Percentiles rank a stretch among this genome's conserved stretches.
phyloP scores from a whole-genome alignment of 192 early-diverging fungal species.

The Coemansia javaensis region DNA sequence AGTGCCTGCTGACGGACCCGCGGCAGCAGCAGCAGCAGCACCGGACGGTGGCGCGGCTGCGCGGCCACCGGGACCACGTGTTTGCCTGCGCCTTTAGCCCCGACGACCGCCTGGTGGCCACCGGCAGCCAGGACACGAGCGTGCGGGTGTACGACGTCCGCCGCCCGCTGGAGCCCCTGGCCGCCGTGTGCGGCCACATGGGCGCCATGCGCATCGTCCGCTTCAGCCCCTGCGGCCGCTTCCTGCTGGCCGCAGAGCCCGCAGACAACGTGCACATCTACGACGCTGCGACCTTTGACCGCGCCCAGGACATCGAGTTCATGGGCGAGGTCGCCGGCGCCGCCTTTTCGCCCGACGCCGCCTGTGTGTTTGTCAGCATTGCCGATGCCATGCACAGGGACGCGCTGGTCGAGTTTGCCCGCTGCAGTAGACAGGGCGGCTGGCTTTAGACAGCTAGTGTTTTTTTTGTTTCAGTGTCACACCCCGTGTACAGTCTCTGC shows the following conservation, averaged over 20 bases:
- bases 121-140: constrained; percentile 48
- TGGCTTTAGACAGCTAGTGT: neutral
- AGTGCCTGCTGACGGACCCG: constrained; percentile 28
- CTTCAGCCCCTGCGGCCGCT: constrained; percentile 38
- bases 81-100: constrained; percentile 46
- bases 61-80: constrained; percentile 40
- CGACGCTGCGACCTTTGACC: constrained; percentile 11
- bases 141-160: constrained; percentile 47
- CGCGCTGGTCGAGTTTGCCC: constrained; percentile 27
- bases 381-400: constrained; percentile 35
- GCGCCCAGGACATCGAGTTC: constrained; percentile 38
- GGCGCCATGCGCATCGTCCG: constrained; percentile 40
- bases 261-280: constrained; percentile 49
- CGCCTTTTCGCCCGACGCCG: constrained; percentile 41
- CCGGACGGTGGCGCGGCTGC: constrained; percentile 8
- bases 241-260: constrained; percentile 41
- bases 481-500: too few species aligned
- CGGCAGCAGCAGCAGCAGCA: constrained; percentile 1
- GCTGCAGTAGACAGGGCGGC: too few species aligned
- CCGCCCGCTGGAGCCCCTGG: constrained; percentile 18
- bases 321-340: constrained; percentile 48
- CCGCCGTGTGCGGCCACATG: constrained; percentile 28
- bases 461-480: neutral
- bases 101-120: constrained; percentile 40
- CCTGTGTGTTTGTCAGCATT: constrained; percentile 38